Base-by-base conservation (phyloP, 2,329 filamentous ascomycete genomes). In the Diaporthe sp. region DNA sequence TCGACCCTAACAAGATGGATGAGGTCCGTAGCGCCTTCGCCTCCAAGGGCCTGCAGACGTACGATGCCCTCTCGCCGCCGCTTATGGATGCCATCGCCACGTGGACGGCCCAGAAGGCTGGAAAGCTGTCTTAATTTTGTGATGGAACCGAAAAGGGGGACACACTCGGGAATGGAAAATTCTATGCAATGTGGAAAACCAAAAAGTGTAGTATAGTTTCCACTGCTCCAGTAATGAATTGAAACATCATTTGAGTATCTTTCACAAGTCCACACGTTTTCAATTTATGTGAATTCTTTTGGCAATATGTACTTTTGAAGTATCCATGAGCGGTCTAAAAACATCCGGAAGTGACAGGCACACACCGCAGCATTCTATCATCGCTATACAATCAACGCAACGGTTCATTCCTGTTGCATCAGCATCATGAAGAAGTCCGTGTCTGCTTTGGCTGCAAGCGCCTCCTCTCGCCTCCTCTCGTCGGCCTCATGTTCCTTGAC, bases 1-100 rank as follows among this genome's bases (percentile, higher is more conserved):
- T 90, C 78, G 82, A 87, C 61, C 89, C 91, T 0, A 80, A 83
- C 22, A 84, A 85, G 47, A 92, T 92, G 78, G 87, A 86, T 66
- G 87, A 85, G 25, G 88, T 93, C 4, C 85, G 92, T 55, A 77
- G 75, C 3, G 88, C 86, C 81, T 86, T 93, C 74, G 87, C 86
- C 83, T 78, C 80, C 2, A 77, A 89, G 25, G 92, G 92, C 0
- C 82, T 94, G 67, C 85, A 91, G 83, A 85, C 88, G 2, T 94
- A 93, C 80, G 92, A 94, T 81, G 86, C 86, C 25, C 83, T 94
- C 60, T 90, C 87, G 7, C 91, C 92, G 25, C 76, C 85, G 4
- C 82, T 94, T 79, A 93, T 93, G 92, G 92, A 93, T 78, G 83
- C 85, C 38, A 85, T 91, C 72, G 87, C 89, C 12, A 87, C 89